phyloP scores from a whole-genome alignment of 2,329 filamentous ascomycete genomes.

The Alternaria postmessia region DNA sequence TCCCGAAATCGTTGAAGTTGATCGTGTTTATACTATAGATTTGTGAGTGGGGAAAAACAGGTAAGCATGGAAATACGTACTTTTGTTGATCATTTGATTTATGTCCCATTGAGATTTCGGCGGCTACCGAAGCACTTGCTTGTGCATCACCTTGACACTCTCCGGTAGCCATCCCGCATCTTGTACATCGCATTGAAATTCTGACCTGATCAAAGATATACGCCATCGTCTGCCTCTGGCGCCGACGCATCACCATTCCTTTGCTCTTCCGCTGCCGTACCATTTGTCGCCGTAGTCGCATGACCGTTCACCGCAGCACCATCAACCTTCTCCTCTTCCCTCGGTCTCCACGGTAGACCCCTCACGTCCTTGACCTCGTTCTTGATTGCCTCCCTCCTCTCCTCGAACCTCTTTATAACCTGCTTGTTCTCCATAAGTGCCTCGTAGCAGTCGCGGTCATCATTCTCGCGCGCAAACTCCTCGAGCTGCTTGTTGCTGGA shows the following conservation, averaged over 20 bases:
- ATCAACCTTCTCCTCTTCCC: slow-evolving; percentile 25
- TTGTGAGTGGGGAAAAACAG: background rate
- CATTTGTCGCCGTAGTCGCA: background rate
- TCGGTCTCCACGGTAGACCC: slow-evolving; percentile 61
- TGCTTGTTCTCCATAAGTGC: slow-evolving; percentile 75
- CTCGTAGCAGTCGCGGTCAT: slow-evolving; percentile 76
- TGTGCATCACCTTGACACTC: background rate
- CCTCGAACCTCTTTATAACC: slow-evolving; percentile 73
- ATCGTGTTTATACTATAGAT: background rate
- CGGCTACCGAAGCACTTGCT: background rate
- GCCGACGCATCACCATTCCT: background rate
- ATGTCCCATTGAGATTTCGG: background rate
- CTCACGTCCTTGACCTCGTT: slow-evolving; percentile 69
- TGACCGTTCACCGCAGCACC: background rate
- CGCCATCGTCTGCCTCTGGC: slow-evolving; percentile 1
- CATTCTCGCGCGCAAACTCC: slow-evolving; percentile 62
- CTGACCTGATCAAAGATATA: slow-evolving; percentile 6
- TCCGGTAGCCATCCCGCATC: background rate
- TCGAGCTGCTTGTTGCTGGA: slow-evolving; percentile 77
- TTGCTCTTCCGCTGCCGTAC: background rate
- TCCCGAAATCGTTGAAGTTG: background rate
- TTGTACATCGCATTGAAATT: background rate
- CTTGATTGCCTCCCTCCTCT: slow-evolving; percentile 70
- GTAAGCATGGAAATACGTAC: background rate
- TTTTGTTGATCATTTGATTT: background rate